Evolutionary conservation across 1,139 yeast genomes (phyloP).

Genomic region (Candida sp.): DNA sequence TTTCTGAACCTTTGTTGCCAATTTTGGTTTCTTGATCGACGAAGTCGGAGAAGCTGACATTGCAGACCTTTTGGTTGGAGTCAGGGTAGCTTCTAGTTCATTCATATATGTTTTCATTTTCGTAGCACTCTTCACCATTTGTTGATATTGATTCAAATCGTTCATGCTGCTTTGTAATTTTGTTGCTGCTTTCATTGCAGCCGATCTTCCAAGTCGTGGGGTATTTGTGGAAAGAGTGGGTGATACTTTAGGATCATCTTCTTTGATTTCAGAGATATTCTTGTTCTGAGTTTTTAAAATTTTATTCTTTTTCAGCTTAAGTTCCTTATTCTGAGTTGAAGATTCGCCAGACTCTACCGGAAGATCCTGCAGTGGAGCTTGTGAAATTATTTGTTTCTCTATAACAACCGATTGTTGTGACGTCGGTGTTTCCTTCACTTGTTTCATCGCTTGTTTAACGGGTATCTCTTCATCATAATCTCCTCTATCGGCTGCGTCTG

Average conservation of each 20-base stretch:
- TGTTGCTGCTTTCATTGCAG: constrained; percentile 63
- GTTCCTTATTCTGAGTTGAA: background rate
- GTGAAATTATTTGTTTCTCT: background rate
- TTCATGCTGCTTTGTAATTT: constrained; percentile 69
- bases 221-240: background rate
- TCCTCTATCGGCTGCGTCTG: constrained; percentile 8
- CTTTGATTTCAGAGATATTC: background rate
- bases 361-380: constrained; percentile 1
- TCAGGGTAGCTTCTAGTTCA: constrained; percentile 19
- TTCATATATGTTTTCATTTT: constrained; percentile 40
- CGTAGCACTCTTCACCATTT: constrained; percentile 35
- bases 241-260: background rate
- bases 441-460: constrained; percentile 2
- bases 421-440: background rate
- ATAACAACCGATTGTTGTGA: background rate
- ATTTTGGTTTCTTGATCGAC: constrained; percentile 2
- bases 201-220: constrained; percentile 35
- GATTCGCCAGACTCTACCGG: background rate
- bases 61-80: constrained; percentile 9
- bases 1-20: background rate
- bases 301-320: background rate
- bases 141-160: constrained; percentile 60
- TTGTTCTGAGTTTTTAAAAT: background rate
- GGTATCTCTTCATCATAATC: constrained; percentile 9
- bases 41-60: constrained; percentile 1